Evolutionary conservation across 768 basidiomycete genomes (phyloP).

Genomic region (Lanmaoa rubissima): DNA sequence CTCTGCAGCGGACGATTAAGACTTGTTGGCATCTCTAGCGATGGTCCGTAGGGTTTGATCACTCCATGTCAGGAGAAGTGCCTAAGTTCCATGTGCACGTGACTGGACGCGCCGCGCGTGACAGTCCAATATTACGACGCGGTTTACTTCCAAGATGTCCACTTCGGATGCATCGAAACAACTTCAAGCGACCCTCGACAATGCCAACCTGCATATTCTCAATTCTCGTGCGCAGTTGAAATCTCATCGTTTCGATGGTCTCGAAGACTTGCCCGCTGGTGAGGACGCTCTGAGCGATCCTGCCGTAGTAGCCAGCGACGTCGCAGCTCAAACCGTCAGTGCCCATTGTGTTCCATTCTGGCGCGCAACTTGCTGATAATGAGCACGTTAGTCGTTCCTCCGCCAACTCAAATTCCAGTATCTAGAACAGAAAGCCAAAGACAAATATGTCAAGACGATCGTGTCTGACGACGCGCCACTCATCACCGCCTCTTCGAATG

Average conservation of each 20-base stretch:
- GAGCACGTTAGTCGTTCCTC: slow-evolving; percentile 55
- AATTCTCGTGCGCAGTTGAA: slow-evolving; percentile 22
- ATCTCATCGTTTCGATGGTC: slow-evolving; percentile 27
- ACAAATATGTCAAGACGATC: slow-evolving; percentile 83
- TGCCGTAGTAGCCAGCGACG: slow-evolving; percentile 53
- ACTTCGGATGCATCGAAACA: slow-evolving; percentile 22
- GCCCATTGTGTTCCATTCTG: neutral
- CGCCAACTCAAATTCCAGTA: slow-evolving; percentile 87
- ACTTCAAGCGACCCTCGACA: slow-evolving; percentile 29
- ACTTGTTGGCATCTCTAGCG: no score
- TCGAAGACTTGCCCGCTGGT: slow-evolving; percentile 25
- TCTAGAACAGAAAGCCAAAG: slow-evolving; percentile 87
- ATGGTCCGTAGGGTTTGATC: no score
- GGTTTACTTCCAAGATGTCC: slow-evolving; percentile 4
- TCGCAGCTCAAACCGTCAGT: slow-evolving; percentile 61
- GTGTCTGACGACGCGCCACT: slow-evolving; percentile 83
- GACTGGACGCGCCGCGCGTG: neutral
- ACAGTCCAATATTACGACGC: neutral
- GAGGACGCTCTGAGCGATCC: slow-evolving; percentile 47
- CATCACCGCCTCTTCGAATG: slow-evolving; percentile 78
- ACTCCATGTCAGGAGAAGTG: no score
- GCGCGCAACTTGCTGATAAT: slow-evolving; percentile 1
- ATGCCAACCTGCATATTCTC: slow-evolving; percentile 23
- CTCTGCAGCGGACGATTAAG: no score
- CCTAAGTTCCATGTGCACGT: neutral